These are phyloP conservation scores for Dendrobium nobile DNA, from an alignment of 106 monocot genomes.

Conservation along the genomic window DNA sequence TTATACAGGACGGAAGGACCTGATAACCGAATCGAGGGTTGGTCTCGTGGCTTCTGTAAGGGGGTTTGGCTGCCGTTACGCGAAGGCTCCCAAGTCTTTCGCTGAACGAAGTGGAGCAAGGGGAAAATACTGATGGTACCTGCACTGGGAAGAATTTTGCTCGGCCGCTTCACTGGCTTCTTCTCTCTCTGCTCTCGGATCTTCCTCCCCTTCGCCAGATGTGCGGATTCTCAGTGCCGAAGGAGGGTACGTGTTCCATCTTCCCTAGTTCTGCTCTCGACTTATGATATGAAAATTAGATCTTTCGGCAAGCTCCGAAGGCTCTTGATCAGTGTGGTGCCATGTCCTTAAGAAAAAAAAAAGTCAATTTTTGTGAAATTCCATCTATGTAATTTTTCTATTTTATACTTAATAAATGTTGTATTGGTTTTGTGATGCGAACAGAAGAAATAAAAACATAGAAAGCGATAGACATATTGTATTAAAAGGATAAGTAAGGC, in stretches of 20 bases:
- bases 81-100: neutral
- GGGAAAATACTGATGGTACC: neutral
- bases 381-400: neutral
- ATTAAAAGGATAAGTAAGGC: no score
- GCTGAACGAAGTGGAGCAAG: neutral
- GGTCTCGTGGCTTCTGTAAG: neutral
- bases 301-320: neutral
- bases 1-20: no score
- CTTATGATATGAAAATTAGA: neutral
- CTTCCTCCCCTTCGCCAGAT: slow-evolving; percentile 13
- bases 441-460: no score
- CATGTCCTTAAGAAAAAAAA: neutral
- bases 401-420: neutral
- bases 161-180: slow-evolving; percentile 9
- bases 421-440: neutral
- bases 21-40: no score
- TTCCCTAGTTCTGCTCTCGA: neutral
- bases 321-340: neutral
- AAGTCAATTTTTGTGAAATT: neutral
- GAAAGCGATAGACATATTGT: no score
- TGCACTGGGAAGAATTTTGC: neutral
- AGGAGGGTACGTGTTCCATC: slow-evolving; percentile 30
- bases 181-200: neutral
- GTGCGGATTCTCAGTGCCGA: slow-evolving; percentile 49
- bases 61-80: neutral